phyloP scores from a whole-genome alignment of 495 filamentous ascomycete genomes.

The Podospora appendiculata region DNA sequence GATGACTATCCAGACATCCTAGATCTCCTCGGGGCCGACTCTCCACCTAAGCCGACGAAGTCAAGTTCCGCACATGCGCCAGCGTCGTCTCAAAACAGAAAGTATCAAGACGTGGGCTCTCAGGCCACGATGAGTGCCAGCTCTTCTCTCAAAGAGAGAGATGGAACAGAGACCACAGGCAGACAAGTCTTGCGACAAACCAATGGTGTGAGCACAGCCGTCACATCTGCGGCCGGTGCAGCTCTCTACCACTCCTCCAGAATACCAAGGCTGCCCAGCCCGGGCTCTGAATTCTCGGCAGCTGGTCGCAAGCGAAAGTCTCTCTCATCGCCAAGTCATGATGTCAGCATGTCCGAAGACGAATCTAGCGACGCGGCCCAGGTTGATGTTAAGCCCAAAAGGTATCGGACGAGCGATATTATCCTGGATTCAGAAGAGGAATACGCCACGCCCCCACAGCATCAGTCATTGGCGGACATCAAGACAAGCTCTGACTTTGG shows the following conservation, averaged over 20 bases:
- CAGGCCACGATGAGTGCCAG: too few species aligned
- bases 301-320: conserved; percentile 9
- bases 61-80: neutral
- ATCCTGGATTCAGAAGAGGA: conserved; percentile 48
- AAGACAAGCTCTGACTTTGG: neutral
- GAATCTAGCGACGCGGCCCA: neutral
- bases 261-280: too few species aligned
- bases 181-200: too few species aligned
- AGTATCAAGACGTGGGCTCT: too few species aligned
- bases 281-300: too few species aligned
- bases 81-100: neutral
- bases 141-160: too few species aligned
- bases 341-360: neutral
- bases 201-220: too few species aligned
- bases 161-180: too few species aligned
- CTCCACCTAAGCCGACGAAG: neutral
- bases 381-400: conserved; percentile 8
- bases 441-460: conserved; percentile 18
- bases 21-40: conserved; percentile 18
- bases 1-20: conserved; percentile 36
- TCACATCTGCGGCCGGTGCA: too few species aligned
- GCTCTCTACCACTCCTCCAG: too few species aligned
- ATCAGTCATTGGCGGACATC: conserved; percentile 6
- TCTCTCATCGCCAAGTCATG: conserved; percentile 2
- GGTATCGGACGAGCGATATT: conserved; percentile 12